These are phyloP conservation scores for Phytophthora niederhauseri DNA, from an alignment of 352 stramenopile species.

Conservation along the genomic window DNA sequence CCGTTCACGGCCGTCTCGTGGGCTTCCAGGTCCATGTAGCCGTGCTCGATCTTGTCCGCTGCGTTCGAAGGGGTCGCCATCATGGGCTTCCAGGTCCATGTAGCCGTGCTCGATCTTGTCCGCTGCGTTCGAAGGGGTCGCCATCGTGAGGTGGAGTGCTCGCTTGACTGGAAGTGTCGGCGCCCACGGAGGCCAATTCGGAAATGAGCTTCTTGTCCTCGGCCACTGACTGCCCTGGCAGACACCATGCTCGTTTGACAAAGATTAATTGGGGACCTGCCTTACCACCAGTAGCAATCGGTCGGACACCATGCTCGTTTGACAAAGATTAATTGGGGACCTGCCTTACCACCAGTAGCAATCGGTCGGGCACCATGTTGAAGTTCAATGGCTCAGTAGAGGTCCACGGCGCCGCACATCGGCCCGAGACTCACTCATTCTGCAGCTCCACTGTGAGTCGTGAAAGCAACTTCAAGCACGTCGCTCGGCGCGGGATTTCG, in stretches of 20 bases:
- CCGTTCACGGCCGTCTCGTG: slow-evolving; percentile 35
- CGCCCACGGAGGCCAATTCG: slow-evolving; percentile 26
- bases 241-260: slow-evolving; percentile 28
- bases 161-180: slow-evolving; percentile 19
- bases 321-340: slow-evolving; percentile 32
- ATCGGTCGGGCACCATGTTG: slow-evolving; percentile 27
- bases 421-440: background rate
- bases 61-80: slow-evolving; percentile 30
- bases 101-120: slow-evolving; percentile 46
- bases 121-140: slow-evolving; percentile 23
- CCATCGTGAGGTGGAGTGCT: slow-evolving; percentile 13
- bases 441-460: background rate
- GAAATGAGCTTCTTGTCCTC: slow-evolving; percentile 21
- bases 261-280: slow-evolving; percentile 27
- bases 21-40: slow-evolving; percentile 38
- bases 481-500: background rate
- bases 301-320: slow-evolving; percentile 24
- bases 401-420: slow-evolving; percentile 19
- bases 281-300: slow-evolving; percentile 38
- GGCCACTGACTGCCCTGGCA: background rate
- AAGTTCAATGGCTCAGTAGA: slow-evolving; percentile 38
- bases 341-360: slow-evolving; percentile 34
- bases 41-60: slow-evolving; percentile 40
- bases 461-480: slow-evolving; percentile 19
- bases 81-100: slow-evolving; percentile 32